Evolutionary conservation across 257 asterid genomes (phyloP).

Genomic region (Scutellaria minor): DNA sequence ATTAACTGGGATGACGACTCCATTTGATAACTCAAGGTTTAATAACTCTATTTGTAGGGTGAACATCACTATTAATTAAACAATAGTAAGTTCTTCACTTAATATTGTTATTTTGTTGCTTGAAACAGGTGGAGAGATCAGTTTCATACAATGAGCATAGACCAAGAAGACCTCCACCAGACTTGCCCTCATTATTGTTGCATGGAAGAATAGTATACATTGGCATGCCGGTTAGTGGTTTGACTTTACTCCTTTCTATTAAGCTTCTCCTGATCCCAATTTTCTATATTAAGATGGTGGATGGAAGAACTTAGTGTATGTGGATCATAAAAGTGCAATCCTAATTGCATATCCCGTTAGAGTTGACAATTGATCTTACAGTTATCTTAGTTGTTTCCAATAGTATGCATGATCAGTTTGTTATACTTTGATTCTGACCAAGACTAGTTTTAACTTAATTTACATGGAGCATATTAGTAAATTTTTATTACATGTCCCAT

Average conservation of each 20-base stretch:
- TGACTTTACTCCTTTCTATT: conserved; percentile 10
- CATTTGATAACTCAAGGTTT: background rate
- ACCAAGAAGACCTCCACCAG: conserved; percentile 87
- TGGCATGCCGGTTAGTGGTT: conserved; percentile 87
- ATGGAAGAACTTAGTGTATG: background rate
- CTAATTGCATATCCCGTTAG: background rate
- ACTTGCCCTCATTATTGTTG: conserved; percentile 80
- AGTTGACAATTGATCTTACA: background rate
- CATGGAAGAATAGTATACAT: conserved; percentile 84
- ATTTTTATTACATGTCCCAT: conserved; percentile 5
- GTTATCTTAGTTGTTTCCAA: conserved; percentile 5
- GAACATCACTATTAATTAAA: background rate
- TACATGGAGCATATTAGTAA: background rate
- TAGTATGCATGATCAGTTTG: background rate
- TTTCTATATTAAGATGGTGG: background rate
- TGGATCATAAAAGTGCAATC: conserved; percentile 1
- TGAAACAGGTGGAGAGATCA: conserved; percentile 78
- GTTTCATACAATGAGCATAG: conserved; percentile 74
- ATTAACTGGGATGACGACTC: conserved; percentile 11
- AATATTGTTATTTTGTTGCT: conserved; percentile 33
- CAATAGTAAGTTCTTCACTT: background rate
- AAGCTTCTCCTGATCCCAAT: background rate
- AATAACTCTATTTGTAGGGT: background rate
- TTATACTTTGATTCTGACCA: background rate
- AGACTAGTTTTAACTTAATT: conserved; percentile 8